phyloP scores from a whole-genome alignment of 495 filamentous ascomycete genomes.

The Letharia columbiana region DNA sequence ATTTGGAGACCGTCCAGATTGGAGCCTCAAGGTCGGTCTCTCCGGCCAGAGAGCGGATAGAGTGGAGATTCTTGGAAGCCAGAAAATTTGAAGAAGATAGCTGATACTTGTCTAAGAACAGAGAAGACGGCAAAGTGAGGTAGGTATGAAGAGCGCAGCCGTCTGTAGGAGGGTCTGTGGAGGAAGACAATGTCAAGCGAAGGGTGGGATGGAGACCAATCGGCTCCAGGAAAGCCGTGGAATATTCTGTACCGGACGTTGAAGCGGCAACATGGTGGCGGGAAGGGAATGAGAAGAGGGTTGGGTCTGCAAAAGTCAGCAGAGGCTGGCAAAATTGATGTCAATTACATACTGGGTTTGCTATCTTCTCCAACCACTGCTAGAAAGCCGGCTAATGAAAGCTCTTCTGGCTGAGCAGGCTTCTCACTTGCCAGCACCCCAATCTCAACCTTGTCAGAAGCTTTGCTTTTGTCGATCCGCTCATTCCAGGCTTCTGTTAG shows the following conservation, averaged over 20 bases:
- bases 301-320: constrained; percentile 45
- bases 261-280: constrained; percentile 57
- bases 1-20: constrained; percentile 63
- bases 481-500: constrained; percentile 40
- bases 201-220: constrained; percentile 86
- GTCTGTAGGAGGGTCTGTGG: constrained; percentile 30
- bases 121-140: constrained; percentile 70
- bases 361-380: constrained; percentile 69
- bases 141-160: constrained; percentile 72
- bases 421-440: constrained; percentile 67
- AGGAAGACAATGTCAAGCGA: constrained; percentile 42
- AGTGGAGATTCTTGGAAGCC: constrained; percentile 61
- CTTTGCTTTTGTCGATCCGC: constrained; percentile 31
- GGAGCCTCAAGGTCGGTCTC: constrained; percentile 92
- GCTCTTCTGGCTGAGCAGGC: constrained; percentile 56
- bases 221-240: constrained; percentile 51
- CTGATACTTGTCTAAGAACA: constrained; percentile 87
- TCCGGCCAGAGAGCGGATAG: constrained; percentile 58
- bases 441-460: constrained; percentile 55
- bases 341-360: constrained; percentile 49
- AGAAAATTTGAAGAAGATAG: constrained; percentile 59
- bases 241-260: constrained; percentile 41
- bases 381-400: constrained; percentile 71
- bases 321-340: not conserved
- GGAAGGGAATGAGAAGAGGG: constrained; percentile 83